Base-by-base conservation (phyloP, 306 rosid species). In the Prunus padus region DNA sequence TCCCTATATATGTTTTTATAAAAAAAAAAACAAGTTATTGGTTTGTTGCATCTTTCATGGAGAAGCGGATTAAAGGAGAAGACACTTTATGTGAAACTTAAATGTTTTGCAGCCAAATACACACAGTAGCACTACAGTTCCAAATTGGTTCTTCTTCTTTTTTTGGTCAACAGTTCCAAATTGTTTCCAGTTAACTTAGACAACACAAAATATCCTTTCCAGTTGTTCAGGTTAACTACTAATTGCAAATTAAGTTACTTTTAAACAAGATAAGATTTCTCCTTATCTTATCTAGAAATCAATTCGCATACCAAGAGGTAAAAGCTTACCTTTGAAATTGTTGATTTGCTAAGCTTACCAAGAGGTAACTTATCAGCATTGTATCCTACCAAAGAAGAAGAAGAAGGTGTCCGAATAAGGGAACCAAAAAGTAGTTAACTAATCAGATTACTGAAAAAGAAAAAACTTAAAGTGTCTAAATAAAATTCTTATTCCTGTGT, bases 301-400 rank as follows among this genome's bases (percentile, higher is more conserved):
- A 37, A 7, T 2, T 7, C 8, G 8, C 1, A 6, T 37, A 6
- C 74, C 78, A 47, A 37, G 50, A 56, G 30, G 50, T 50, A 30
- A 72, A 66, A 68, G 61, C 86, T 76, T 76, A 86, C 99, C 97
- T 89, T 95, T 65, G 84, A 80, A 87, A 95, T 89, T 80, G 97
- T 92, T 80, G 97, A 84, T 88, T 87, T 95, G 87, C 99, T 90
- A 64, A 92, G 96, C 86, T 90, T 95, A 73, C 98, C 99, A 37
- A 95, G 99, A 60, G 98, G 98, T 82, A 92, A 82, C 85, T 95
- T 95, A 75, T 90, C 87, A 45, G 99, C 98, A 82, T 95, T 95
- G 88, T 95, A 95, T 75, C 97, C 99, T 95, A 69, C 69, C 82
- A 71, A 31, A 80, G 55, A 81, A 79, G 2, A 75, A 65, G 66